These are phyloP conservation scores for Verticillium dahliae DNA, from an alignment of 2,329 filamentous ascomycete species.

Conservation along the genomic window DNA sequence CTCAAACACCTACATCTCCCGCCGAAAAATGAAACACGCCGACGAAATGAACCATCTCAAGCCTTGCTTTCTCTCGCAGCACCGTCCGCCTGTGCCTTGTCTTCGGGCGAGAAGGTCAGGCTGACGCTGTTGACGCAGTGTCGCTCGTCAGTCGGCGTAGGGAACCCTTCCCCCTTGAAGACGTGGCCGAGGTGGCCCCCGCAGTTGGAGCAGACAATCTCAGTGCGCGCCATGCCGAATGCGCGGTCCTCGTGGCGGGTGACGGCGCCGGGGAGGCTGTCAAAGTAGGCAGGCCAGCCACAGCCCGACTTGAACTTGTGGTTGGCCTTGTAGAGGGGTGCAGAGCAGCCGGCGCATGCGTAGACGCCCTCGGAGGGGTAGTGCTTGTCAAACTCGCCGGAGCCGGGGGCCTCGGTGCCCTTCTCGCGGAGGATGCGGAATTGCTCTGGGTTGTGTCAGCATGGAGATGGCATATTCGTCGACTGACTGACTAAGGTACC, in stretches of 20 bases:
- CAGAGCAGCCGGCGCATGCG: slow-evolving; percentile 76
- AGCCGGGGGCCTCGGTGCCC: slow-evolving; percentile 77
- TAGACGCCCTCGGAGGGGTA: slow-evolving; percentile 71
- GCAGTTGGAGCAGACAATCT: slow-evolving; percentile 93
- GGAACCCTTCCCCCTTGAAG: slow-evolving; percentile 81
- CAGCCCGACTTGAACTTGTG: slow-evolving; percentile 97
- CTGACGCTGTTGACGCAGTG: slow-evolving; percentile 96
- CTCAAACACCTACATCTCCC: background rate
- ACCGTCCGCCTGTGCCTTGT: slow-evolving; percentile 33
- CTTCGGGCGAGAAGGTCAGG: slow-evolving; percentile 69
- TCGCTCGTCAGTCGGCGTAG: slow-evolving; percentile 85
- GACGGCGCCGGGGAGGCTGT: slow-evolving; percentile 87
- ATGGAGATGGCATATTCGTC: background rate
- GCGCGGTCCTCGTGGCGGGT: slow-evolving; percentile 70
- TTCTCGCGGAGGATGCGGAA: slow-evolving; percentile 90
- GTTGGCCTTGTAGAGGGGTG: slow-evolving; percentile 84
- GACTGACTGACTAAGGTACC: background rate
- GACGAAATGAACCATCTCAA: slow-evolving; percentile 6
- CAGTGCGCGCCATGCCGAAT: slow-evolving; percentile 78
- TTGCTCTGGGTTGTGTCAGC: slow-evolving; percentile 60
- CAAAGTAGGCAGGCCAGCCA: slow-evolving; percentile 97
- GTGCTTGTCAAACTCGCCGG: slow-evolving; percentile 85
- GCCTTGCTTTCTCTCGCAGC: slow-evolving; percentile 30
- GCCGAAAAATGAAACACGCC: background rate
- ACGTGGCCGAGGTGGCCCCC: slow-evolving; percentile 89